phyloP scores from a whole-genome alignment of 2,329 filamentous ascomycete species.

The Neophaeococcomyces mojaviensis region DNA sequence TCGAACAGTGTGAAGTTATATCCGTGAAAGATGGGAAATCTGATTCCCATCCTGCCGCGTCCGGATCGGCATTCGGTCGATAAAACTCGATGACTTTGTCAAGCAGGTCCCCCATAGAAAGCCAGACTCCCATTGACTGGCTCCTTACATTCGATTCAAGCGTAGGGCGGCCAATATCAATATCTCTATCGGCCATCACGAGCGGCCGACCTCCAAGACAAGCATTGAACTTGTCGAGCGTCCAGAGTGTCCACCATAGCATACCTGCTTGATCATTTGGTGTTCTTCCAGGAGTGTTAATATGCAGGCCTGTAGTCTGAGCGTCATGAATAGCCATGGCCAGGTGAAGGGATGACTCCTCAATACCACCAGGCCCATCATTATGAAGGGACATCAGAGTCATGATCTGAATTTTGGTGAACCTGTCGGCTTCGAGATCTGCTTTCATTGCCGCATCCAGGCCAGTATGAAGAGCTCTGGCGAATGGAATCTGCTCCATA shows the following conservation, averaged over 20 bases:
- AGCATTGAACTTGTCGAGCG: conserved; percentile 35
- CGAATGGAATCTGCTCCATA: conserved; percentile 31
- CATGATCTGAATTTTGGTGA: conserved; percentile 32
- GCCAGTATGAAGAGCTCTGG: conserved; percentile 31
- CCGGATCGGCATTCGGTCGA: conserved; percentile 27
- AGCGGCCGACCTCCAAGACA: conserved; percentile 34
- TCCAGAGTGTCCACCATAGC: conserved; percentile 37
- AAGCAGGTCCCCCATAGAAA: conserved; percentile 32
- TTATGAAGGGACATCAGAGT: conserved; percentile 36
- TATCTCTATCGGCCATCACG: conserved; percentile 33
- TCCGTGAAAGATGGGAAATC: conserved; percentile 33
- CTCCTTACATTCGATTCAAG: conserved; percentile 11
- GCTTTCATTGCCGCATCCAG: conserved; percentile 32
- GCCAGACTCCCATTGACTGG: conserved; percentile 31
- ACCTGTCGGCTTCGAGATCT: conserved; percentile 30
- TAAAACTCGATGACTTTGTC: conserved; percentile 35
- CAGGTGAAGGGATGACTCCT: conserved; percentile 33
- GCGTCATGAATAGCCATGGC: conserved; percentile 36
- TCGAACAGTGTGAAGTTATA: conserved; percentile 24
- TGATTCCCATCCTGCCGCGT: conserved; percentile 32
- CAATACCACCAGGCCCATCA: conserved; percentile 34
- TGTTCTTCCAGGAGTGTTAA: conserved; percentile 29
- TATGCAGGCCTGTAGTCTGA: conserved; percentile 33
- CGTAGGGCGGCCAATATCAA: conserved; percentile 29
- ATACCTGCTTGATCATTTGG: conserved; percentile 25